A percentile compares a stretch with the other conserved stretches of the same genome.
These are phyloP conservation scores for Zygosaccharomyces siamensis DNA, from an alignment of 805 yeast species.

Conservation along the genomic window DNA sequence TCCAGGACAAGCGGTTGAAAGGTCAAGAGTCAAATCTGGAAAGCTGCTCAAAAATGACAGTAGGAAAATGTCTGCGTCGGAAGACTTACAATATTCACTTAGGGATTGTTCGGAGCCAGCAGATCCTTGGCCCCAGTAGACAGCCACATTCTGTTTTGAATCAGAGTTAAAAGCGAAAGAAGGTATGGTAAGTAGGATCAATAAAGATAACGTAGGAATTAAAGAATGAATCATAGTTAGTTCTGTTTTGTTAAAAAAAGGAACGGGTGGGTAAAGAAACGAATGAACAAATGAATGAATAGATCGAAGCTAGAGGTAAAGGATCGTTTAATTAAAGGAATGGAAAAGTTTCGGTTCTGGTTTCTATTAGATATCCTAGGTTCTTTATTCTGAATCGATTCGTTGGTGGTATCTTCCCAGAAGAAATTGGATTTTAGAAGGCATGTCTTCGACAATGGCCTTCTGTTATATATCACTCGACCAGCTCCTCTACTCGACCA, in stretches of 20 bases:
- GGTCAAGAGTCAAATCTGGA: conserved; percentile 50
- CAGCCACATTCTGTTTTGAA: conserved; percentile 57
- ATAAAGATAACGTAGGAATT: conserved; percentile 5
- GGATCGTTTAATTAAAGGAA: background rate
- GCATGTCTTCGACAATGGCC: background rate
- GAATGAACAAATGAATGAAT: background rate
- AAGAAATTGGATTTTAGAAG: background rate
- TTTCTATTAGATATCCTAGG: background rate
- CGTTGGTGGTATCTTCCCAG: background rate
- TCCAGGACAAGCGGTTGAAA: conserved; percentile 51
- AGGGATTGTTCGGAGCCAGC: conserved; percentile 49
- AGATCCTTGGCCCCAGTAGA: conserved; percentile 88
- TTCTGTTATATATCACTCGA: conserved; percentile 1
- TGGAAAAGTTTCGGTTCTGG: background rate
- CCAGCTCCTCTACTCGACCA: background rate
- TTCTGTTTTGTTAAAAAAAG: background rate
- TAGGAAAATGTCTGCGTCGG: conserved; percentile 65
- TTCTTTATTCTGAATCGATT: background rate
- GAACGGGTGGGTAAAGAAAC: conserved; percentile 1
- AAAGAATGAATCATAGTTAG: conserved; percentile 10
- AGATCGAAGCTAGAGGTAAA: background rate
- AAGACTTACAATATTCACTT: conserved; percentile 58
- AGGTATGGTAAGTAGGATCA: conserved; percentile 1
- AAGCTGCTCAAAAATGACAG: conserved; percentile 66
- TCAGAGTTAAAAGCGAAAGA: conserved; percentile 36